Evolutionary conservation across 495 filamentous ascomycete genomes (phyloP), one percentile per base, ranked within the genome.

Genomic region (Thozetella sp.): DNA sequence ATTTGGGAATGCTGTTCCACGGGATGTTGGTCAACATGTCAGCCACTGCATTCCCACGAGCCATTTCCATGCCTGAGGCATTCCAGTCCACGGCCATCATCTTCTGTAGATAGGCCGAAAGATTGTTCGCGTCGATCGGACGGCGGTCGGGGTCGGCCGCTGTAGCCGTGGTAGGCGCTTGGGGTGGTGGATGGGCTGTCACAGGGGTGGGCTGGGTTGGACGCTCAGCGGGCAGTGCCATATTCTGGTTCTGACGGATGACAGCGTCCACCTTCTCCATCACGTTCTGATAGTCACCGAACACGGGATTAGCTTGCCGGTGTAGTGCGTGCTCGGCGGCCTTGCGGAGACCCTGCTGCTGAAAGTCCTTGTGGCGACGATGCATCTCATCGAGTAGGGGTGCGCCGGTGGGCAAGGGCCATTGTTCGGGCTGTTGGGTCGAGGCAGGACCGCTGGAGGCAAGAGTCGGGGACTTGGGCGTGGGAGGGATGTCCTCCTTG

Each of bases 401-500:
- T 2, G 53, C 24, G 19, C 22, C 51, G 2, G 54, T 53, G 10
- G 68, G 61, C 9, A 66, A 56, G n/a, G 51, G 58, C 20, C 59
- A 45, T n/a, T n/a, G n/a, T n/a, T n/a, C n/a, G 43, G 57, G 67
- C 27, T 58, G 50, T 13, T 4, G 11, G 3, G 10, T 20, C 12
- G 51, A 22, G 40, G 50, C 58, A 50, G 64, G 56, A 12, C 61
- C 40, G 1, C 58, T 48, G 11, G 66, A 53, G 55, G 64, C 68
- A 48, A 68, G 63, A 6, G 80, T 70, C 2, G 93, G 92, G 54
- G 96, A 93, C 56, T 88, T 85, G 1, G 93, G 90, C 0, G 88
- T 86, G 1, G 86, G 76, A 3, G 93, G 93, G 59, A 96, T 88
- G 64, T 96, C 93, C 6, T 83, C 82, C 30, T 76, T 71, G 54